Percentiles rank a stretch among this genome's conserved stretches.
phyloP scores from a whole-genome alignment of 2,329 filamentous ascomycete species.

The Zymoseptoria brevis region DNA sequence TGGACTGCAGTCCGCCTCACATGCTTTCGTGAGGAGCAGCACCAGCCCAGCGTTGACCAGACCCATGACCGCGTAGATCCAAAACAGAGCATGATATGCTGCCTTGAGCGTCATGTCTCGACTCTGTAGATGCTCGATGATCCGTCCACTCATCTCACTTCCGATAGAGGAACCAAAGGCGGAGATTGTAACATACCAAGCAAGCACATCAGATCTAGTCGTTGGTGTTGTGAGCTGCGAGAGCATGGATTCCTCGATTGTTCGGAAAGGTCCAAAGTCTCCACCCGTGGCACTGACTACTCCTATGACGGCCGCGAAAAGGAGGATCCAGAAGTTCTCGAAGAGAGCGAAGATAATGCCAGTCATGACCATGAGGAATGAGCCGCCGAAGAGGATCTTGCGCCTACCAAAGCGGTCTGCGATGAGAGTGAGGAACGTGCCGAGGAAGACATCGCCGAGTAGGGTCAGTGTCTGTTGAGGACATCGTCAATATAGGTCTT shows the following conservation, averaged over 20 bases:
- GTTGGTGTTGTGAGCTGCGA: constrained; percentile 51
- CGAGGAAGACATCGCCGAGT: constrained; percentile 29
- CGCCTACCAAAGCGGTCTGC: constrained; percentile 29
- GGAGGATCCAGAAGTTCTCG: constrained; percentile 29
- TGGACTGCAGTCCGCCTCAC: constrained; percentile 36
- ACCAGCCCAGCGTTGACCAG: constrained; percentile 43
- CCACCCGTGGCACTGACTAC: constrained; percentile 40
- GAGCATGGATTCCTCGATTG: constrained; percentile 56
- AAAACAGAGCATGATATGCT: constrained; percentile 52
- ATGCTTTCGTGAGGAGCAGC: constrained; percentile 42
- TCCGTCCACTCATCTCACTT: constrained; percentile 45
- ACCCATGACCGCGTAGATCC: constrained; percentile 52
- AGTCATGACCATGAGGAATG: constrained; percentile 26
- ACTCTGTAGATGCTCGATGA: constrained; percentile 42
- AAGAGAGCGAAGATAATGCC: constrained; percentile 25
- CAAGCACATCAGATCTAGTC: constrained; percentile 54
- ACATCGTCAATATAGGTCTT: too few species aligned
- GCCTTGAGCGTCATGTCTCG: constrained; percentile 38
- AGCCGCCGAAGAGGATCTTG: constrained; percentile 25
- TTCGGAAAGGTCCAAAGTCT: constrained; percentile 60
- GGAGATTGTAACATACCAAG: constrained; percentile 56
- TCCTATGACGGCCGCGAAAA: constrained; percentile 27
- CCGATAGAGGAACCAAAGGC: constrained; percentile 50
- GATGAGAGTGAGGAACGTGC: constrained; percentile 26
- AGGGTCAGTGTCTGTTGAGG: constrained; percentile 6